Evolutionary conservation across 768 basidiomycete genomes (phyloP), one percentile per base, ranked within the genome.

Genomic region (Arthromyces matolae): DNA sequence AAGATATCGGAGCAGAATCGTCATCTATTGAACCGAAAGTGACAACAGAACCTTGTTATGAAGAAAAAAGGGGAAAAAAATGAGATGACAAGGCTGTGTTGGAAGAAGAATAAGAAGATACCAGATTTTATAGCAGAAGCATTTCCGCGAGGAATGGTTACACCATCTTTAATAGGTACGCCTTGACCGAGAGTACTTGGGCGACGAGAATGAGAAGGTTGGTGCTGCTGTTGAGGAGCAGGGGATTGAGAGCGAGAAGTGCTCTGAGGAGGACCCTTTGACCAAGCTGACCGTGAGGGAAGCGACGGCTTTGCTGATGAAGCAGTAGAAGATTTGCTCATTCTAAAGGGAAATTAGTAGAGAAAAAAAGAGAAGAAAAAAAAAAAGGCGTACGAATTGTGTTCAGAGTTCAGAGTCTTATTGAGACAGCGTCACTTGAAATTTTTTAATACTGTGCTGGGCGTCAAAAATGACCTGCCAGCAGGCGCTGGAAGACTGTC

Each of bases 1-100:
- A 86, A 28, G 90, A 88, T 59, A 92, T 83, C 51, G 84, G 77
- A 44, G 89, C 83, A 49, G 76, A 68, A 55, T 76, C 78, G 67
- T 90, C 87, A 70, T 91, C 86, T 76, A 93, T 89, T 38, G 91
- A 91, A 58, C 93, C 93, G 72, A 94, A 93, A 41, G 86, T 87
- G 56, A 95, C 84, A 43, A 79, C 71, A 48, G 83, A 80, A 59
- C 77, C 81, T 87, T 53, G 37, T 41, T 41, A 44, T 37, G 28
- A 27, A 48, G 40, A 53, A 33, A 10, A 52, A 18, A 42, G 36
- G 37, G 51, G 32, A 35, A 57, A 45, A 43, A 41, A 53, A 36
- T 49, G 43, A 55, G 44, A 41, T 38, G 28, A 39, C 29, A 34
- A 2, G 6, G n/a, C n/a, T n/a, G n/a, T n/a, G n/a, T n/a, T 16